Evolutionary conservation across 441 rosid species (phyloP).

Genomic region (Eruca vesicaria): DNA sequence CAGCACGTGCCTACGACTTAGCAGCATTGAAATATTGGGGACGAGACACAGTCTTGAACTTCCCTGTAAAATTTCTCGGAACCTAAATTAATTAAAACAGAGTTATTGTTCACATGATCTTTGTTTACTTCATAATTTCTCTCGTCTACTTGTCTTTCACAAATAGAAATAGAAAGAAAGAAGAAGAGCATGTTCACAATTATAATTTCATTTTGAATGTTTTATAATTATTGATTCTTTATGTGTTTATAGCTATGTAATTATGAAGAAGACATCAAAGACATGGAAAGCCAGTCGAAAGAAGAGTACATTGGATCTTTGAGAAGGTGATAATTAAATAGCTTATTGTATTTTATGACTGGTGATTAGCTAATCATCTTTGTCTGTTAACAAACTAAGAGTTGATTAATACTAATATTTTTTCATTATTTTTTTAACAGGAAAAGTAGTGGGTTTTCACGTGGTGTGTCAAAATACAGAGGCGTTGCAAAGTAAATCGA

Average conservation of each 20-base stretch:
- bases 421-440: conserved; percentile 33
- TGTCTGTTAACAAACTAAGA: not conserved
- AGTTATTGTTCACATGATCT: not conserved
- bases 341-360: not conserved
- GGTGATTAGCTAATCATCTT: not conserved
- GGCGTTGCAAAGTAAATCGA: conserved; percentile 79
- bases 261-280: conserved; percentile 58
- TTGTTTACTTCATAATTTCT: conserved; percentile 10
- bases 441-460: conserved; percentile 88
- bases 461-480: conserved; percentile 85
- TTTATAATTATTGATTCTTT: not conserved
- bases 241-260: conserved; percentile 39
- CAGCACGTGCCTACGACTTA: conserved; percentile 85
- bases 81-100: not conserved
- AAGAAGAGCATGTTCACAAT: not conserved
- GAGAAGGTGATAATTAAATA: conserved; percentile 47
- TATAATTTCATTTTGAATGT: not conserved
- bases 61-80: conserved; percentile 48
- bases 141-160: not conserved
- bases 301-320: conserved; percentile 81
- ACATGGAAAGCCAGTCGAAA: conserved; percentile 72
- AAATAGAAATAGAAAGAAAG: not conserved
- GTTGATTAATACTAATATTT: not conserved
- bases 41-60: conserved; percentile 68
- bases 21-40: conserved; percentile 96